phyloP scores from a whole-genome alignment of 139 green algal species.

The Pleodorina starrii region DNA sequence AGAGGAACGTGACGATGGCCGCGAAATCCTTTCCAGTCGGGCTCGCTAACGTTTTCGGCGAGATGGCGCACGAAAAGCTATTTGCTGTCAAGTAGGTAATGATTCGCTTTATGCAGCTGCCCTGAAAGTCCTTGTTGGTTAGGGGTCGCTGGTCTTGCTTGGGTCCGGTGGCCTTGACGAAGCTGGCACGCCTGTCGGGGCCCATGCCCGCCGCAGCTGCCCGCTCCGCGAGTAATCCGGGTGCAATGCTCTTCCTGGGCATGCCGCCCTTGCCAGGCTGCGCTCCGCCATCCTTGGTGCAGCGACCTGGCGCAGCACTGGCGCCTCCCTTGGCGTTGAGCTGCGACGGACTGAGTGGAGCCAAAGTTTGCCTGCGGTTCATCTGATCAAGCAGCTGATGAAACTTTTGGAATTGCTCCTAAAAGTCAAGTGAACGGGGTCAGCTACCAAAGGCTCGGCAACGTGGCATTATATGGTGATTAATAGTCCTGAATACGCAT shows the following conservation, averaged over 20 bases:
- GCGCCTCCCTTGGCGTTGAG: conserved; percentile 71
- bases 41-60: conserved; percentile 84
- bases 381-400: conserved; percentile 45
- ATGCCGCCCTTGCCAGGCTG: conserved; percentile 53
- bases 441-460: too few species aligned
- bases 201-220: not conserved
- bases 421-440: too few species aligned
- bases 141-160: conserved; percentile 86
- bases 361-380: conserved; percentile 85
- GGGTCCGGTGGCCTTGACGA: conserved; percentile 66
- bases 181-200: conserved; percentile 63
- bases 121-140: conserved; percentile 82
- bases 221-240: not conserved
- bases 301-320: conserved; percentile 41
- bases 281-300: conserved; percentile 23
- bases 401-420: too few species aligned
- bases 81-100: conserved; percentile 90
- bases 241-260: conserved; percentile 67
- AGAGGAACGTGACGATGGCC: conserved; percentile 91
- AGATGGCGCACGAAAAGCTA: conserved; percentile 85
- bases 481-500: not conserved
- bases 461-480: too few species aligned
- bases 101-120: conserved; percentile 79
- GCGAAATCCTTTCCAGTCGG: conserved; percentile 95
- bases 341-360: conserved; percentile 69